These are phyloP conservation scores for Citrullus amarus DNA, from an alignment of 306 rosid genomes.

Conservation along the genomic window DNA sequence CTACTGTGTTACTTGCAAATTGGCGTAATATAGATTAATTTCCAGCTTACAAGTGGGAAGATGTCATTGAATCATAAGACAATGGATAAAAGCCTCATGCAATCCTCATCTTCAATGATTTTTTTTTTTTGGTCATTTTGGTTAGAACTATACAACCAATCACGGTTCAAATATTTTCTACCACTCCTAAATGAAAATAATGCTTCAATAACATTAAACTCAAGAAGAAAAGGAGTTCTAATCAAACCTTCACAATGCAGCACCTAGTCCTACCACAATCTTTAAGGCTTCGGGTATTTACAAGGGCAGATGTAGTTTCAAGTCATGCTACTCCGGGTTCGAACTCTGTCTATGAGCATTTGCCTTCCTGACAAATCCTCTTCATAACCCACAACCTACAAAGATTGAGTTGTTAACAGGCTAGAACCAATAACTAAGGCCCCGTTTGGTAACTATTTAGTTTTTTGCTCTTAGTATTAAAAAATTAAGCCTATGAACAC, in stretches of 20 bases:
- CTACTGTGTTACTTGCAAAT: not conserved
- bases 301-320: not conserved
- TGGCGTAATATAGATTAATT: not conserved
- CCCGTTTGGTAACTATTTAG: too few species aligned
- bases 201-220: constrained; percentile 4
- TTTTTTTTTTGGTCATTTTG: not conserved
- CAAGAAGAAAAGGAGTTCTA: not conserved
- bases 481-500: not conserved
- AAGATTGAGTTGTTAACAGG: constrained; percentile 7
- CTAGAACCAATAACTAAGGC: not conserved
- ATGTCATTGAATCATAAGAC: not conserved
- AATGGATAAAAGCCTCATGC: not conserved
- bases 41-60: not conserved
- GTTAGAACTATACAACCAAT: not conserved
- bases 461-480: too few species aligned
- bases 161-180: not conserved
- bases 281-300: not conserved
- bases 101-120: not conserved
- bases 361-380: constrained; percentile 90
- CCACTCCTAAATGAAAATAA: not conserved
- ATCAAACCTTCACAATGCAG: not conserved
- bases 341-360: constrained; percentile 78
- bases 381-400: constrained; percentile 79
- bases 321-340: constrained; percentile 55
- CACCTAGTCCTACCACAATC: not conserved